Percentiles rank a stretch among this genome's conserved stretches.
Evolutionary conservation across 208 protist species (phyloP).

Genomic region (Blechomonas ayalai): DNA sequence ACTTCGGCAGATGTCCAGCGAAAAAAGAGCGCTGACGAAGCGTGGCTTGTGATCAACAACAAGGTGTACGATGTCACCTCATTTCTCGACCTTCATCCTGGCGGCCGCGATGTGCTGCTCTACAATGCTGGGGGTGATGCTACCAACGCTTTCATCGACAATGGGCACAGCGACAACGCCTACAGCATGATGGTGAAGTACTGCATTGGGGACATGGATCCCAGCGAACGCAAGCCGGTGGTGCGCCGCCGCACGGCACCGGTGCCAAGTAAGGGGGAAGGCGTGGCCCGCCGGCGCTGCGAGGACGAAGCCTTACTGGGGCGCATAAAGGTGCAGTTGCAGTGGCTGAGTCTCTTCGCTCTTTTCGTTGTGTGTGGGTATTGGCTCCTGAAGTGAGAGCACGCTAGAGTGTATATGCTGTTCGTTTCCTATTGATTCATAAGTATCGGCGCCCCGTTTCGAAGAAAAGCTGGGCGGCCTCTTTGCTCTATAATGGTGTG

Average conservation of each 20-base stretch:
- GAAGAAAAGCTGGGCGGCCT: too few relatives aligned
- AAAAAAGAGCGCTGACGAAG: slow-evolving; percentile 26
- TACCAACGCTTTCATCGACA: slow-evolving; percentile 58
- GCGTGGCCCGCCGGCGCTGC: neutral
- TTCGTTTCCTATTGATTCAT: too few relatives aligned
- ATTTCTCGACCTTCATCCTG: slow-evolving; percentile 76
- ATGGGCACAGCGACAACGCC: slow-evolving; percentile 48
- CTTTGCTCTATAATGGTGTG: too few relatives aligned
- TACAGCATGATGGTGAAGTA: slow-evolving; percentile 51
- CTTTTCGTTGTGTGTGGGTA: slow-evolving; percentile 40
- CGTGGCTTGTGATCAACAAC: slow-evolving; percentile 78
- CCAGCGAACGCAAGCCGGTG: slow-evolving; percentile 18
- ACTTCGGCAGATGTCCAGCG: slow-evolving; percentile 17
- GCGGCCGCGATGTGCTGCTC: slow-evolving; percentile 67
- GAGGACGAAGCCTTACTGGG: slow-evolving; percentile 33
- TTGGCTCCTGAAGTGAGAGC: slow-evolving; percentile 22
- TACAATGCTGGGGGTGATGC: slow-evolving; percentile 62
- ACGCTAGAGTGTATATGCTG: neutral
- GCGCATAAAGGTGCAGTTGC: slow-evolving; percentile 42
- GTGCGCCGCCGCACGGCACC: neutral
- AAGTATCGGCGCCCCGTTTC: too few relatives aligned
- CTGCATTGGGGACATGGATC: slow-evolving; percentile 39
- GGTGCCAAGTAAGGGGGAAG: neutral
- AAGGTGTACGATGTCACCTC: slow-evolving; percentile 78
- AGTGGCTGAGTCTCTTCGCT: slow-evolving; percentile 24